Evolutionary conservation across 805 yeast species (phyloP), one percentile per base, ranked within the genome.

Genomic region (Pichia scutulata): DNA sequence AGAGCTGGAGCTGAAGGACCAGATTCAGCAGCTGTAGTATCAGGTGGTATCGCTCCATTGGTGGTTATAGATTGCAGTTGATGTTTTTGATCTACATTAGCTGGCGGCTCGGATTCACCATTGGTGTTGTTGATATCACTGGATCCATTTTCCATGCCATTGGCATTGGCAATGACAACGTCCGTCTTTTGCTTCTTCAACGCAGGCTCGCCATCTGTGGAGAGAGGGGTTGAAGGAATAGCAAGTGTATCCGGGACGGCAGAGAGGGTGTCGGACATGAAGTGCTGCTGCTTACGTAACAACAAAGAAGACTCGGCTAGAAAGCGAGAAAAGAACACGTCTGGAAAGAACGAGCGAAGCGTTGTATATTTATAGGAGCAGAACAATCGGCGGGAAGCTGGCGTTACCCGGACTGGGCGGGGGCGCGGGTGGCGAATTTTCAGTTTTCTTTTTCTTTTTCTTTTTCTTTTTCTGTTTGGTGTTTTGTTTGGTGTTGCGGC

Each of bases 1-100:
- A 54, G 54, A 18, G 61, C 46, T 9, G 54, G 49, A 2, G 51
- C 41, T 6, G 39, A 33, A 22, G 41, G 4, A 9, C 47, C 28
- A 28, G 26, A 10, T 3, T 28, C 37, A 13, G 30, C 44, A 3
- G 19, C 24, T 23, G 45, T n/a, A 21, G 48, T 28, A 13, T 23
- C 28, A 22, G 43, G 19, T 24, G 46, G 22, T 7, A 23, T 44
- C 7, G 37, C 16, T 33, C 37, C 37, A 7, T 33, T 33, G 6
- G 36, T 16, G 18, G 18, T 30, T 30, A 18, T 5, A 4, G 37
- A 41, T 42, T 23, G 25, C 23, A 7, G 25, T 16, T 16, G 39
- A 42, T 21, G 46, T n/a, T 13, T 41, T 24, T 18, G 23, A 12
- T 37, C 37, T 21, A 36, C 25, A 14, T 36, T 28, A 24, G 22